phyloP scores from a whole-genome alignment of 352 stramenopile genomes.

The Pythium insidiosum region DNA sequence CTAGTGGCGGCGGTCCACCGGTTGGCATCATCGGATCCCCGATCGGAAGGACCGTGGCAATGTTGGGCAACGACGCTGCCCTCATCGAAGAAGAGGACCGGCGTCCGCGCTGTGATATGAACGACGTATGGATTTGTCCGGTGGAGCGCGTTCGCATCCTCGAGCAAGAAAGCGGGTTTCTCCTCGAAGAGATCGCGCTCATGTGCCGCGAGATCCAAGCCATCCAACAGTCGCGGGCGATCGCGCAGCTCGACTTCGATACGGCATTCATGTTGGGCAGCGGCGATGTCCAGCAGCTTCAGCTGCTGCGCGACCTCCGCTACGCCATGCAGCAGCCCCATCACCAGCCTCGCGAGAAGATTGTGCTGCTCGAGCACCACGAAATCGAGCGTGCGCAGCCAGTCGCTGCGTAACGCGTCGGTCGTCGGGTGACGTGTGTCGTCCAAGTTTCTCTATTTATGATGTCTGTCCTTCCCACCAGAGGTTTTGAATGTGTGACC shows the following conservation, averaged over 20 bases:
- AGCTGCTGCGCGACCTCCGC: conserved; percentile 7
- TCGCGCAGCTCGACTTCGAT: conserved; percentile 23
- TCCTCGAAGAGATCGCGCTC: conserved; percentile 31
- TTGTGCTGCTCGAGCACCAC: conserved; percentile 13
- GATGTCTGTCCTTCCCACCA: too few species aligned
- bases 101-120: conserved; percentile 12
- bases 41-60: conserved; percentile 14
- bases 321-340: not conserved
- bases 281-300: conserved; percentile 18
- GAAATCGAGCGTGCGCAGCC: too few species aligned
- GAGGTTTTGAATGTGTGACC: too few species aligned
- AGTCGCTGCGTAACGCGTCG: too few species aligned
- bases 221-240: conserved; percentile 26
- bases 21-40: conserved; percentile 36
- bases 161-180: conserved; percentile 21
- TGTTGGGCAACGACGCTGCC: conserved; percentile 10
- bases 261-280: conserved; percentile 11
- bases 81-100: conserved; percentile 23
- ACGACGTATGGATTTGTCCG: conserved; percentile 39
- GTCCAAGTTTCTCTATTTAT: too few species aligned
- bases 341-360: conserved; percentile 4
- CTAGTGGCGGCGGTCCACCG: conserved; percentile 31
- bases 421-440: too few species aligned
- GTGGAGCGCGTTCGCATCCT: conserved; percentile 37
- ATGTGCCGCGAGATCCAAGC: conserved; percentile 37